These are phyloP conservation scores for Rubus parviflorus DNA, from an alignment of 306 rosid species.

Conservation along the genomic window DNA sequence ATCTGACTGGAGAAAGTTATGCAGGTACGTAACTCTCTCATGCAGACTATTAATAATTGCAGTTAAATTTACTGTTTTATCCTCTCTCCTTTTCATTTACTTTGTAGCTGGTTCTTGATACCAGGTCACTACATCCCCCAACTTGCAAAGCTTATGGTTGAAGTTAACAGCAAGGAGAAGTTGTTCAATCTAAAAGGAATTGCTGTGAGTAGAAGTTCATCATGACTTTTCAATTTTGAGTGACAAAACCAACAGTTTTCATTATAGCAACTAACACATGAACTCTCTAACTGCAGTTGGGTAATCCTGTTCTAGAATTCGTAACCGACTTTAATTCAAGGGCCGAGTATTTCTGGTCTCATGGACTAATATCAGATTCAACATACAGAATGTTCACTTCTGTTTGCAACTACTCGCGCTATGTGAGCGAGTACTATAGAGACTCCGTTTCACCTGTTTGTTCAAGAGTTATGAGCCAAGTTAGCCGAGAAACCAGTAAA, in stretches of 20 bases:
- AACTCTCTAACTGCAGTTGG: constrained; percentile 26
- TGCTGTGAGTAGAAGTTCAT: constrained; percentile 49
- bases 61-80: not conserved
- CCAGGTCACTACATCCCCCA: constrained; percentile 85
- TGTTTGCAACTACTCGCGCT: constrained; percentile 45
- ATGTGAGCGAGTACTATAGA: constrained; percentile 42
- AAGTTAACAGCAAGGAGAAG: constrained; percentile 52
- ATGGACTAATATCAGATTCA: constrained; percentile 49
- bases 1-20: constrained; percentile 72
- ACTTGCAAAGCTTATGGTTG: constrained; percentile 63
- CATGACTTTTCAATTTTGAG: not conserved
- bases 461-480: constrained; percentile 63
- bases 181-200: constrained; percentile 65
- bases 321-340: constrained; percentile 44
- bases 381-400: constrained; percentile 41
- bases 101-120: not conserved
- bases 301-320: constrained; percentile 45
- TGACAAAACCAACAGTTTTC: not conserved
- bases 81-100: not conserved
- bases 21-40: constrained; percentile 47
- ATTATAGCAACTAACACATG: not conserved
- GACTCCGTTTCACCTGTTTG: constrained; percentile 35
- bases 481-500: constrained; percentile 69
- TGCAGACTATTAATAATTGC: not conserved
- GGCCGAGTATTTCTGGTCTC: constrained; percentile 53